Evolutionary conservation across 2,329 filamentous ascomycete genomes (phyloP), one percentile per base, ranked within the genome.

Genomic region (Aspergillus awamori): DNA sequence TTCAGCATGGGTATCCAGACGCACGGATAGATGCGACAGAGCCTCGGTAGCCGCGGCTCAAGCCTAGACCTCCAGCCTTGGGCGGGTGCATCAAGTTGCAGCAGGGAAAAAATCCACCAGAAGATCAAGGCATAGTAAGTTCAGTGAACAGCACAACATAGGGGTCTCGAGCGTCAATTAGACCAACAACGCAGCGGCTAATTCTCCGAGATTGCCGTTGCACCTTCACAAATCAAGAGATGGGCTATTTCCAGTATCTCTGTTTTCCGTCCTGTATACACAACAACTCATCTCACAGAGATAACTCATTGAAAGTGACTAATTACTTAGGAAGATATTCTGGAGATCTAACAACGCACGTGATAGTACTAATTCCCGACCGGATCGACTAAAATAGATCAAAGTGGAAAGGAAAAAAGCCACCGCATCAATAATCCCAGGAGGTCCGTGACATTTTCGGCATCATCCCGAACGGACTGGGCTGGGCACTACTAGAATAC

Each of bases 21-120:
- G 41, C 41, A 45, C 41, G 41, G 41, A 45, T 22, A 17, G 17
- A 51, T 36, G 24, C 47, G n/a, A 28, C 22, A 26, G 47, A 51
- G 26, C 47, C 47, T 51, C 47, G 47, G 47, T n/a, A 51, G 17
- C 47, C 47, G 47, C 47, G 47, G 47, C 53, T 43, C 38, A 17
- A 53, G 36, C 53, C 38, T 24, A 41, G 53, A 39, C 39, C 53
- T 28, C 20, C 26, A 33, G 38, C 36, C 38, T 54, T 54, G 33
- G 22, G 45, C 24, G 45, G 7, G 13, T 49, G 45, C 45, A 49
- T 15, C 45, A 49, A 28, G 22, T 24, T 49, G 45, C 45, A 49
- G 26, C 15, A 20, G 47, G n/a, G 15, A 8, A 15, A n/a, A 30
- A 13, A 51, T 26, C 47, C 47, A 51, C 47, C 47, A 51, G 26